Evolutionary conservation across 1,284 basidiomycete species (phyloP).

Genomic region (Ustilago trichophora): DNA sequence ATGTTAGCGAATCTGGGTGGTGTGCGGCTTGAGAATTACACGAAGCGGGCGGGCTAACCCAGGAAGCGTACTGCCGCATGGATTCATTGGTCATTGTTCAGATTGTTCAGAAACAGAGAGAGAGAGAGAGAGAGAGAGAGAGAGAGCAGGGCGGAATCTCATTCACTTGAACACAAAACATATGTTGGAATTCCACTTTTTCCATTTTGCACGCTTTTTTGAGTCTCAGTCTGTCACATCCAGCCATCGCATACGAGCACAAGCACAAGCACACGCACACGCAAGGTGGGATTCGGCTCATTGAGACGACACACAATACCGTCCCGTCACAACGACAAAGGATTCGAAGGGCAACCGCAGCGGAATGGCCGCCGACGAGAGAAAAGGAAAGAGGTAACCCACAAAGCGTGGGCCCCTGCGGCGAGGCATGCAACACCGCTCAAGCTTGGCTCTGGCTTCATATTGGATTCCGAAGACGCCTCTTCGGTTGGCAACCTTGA

Average conservation of each 20-base stretch:
- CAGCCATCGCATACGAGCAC: too few relatives aligned
- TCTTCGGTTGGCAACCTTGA: too few relatives aligned
- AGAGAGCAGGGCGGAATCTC: neutral
- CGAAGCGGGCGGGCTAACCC: neutral
- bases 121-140: neutral
- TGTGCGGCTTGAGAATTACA: neutral
- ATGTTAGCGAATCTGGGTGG: neutral
- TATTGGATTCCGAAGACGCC: too few relatives aligned
- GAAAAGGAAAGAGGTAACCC: too few relatives aligned
- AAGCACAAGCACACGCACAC: too few relatives aligned
- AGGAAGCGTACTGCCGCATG: neutral
- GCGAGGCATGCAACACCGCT: neutral
- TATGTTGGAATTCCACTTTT: too few relatives aligned
- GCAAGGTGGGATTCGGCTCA: too few relatives aligned
- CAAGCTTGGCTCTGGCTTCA: neutral
- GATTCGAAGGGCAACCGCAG: too few relatives aligned
- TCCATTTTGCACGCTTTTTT: too few relatives aligned
- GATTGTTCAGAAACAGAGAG: neutral
- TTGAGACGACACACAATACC: too few relatives aligned
- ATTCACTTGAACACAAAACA: neutral
- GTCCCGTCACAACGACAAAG: too few relatives aligned
- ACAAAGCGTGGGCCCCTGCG: slow-evolving; percentile 1
- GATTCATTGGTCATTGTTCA: neutral
- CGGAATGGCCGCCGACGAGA: neutral
- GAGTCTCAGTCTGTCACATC: too few relatives aligned